phyloP scores from a whole-genome alignment of 2,329 filamentous ascomycete genomes.

The Sordariomycetes sp. region DNA sequence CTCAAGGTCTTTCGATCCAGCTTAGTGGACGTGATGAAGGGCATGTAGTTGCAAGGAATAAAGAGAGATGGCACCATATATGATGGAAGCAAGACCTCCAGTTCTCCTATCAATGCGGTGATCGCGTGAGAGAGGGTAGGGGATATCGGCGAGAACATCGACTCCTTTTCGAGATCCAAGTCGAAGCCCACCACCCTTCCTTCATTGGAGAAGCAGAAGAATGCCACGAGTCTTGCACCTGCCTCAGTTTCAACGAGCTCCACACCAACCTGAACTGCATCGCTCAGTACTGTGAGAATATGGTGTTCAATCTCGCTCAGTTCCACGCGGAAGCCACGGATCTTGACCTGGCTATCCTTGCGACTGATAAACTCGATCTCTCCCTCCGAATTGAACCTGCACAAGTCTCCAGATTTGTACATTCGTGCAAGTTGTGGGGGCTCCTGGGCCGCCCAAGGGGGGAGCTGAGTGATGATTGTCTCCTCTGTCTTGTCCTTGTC shows the following conservation, averaged over 20 bases:
- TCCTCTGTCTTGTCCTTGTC: slow-evolving; percentile 12
- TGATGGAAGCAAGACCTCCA: slow-evolving; percentile 6
- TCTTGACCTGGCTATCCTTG: slow-evolving; percentile 30
- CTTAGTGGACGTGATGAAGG: slow-evolving; percentile 9
- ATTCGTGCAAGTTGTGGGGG: too few relatives aligned
- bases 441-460: not conserved
- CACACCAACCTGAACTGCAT: not conserved
- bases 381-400: slow-evolving; percentile 1
- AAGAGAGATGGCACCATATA: slow-evolving; percentile 12
- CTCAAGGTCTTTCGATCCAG: slow-evolving; percentile 5
- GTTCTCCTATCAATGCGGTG: slow-evolving; percentile 8
- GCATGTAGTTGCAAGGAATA: slow-evolving; percentile 10
- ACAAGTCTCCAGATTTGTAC: slow-evolving; percentile 37
- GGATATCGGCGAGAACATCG: slow-evolving; percentile 6
- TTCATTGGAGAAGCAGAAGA: too few relatives aligned
- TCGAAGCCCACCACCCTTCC: too few relatives aligned
- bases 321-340: slow-evolving; percentile 42
- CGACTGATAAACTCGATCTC: slow-evolving; percentile 2
- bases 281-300: not conserved
- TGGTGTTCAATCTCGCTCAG: slow-evolving; percentile 11
- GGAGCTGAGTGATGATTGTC: slow-evolving; percentile 18
- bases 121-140: slow-evolving; percentile 5
- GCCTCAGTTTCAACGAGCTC: slow-evolving; percentile 1
- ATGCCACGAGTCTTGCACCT: too few relatives aligned
- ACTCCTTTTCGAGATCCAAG: too few relatives aligned